Percentiles rank a stretch among this genome's conserved stretches.
Conservation (phyloP, 192 early-diverging fungal genomes). For the Coemansia sp. region DNA sequence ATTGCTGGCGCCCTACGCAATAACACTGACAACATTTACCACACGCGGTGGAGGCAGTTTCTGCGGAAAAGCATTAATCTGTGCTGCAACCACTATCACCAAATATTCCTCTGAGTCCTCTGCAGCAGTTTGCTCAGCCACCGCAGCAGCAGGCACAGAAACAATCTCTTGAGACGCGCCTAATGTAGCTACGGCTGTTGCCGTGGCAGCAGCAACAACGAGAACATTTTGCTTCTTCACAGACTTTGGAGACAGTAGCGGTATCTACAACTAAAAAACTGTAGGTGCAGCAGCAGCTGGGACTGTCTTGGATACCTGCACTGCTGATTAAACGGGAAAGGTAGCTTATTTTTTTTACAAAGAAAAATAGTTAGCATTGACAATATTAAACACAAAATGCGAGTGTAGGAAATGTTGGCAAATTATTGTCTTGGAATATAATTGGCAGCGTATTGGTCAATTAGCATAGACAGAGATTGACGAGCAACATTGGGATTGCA, state of each 20-base stretch:
- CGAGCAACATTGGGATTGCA: conserved; percentile 38
- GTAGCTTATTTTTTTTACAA: too few relatives aligned
- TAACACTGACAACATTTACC: conserved; percentile 1
- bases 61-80: conserved; percentile 12
- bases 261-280: too few relatives aligned
- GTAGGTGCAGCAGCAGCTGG: background rate
- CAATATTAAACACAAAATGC: too few relatives aligned
- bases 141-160: background rate
- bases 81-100: conserved; percentile 36
- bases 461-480: conserved; percentile 14
- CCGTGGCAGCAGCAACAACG: conserved; percentile 1
- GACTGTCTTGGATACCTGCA: background rate
- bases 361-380: too few relatives aligned
- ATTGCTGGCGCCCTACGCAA: background rate
- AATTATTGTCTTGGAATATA: background rate
- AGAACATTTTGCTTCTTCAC: too few relatives aligned
- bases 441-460: conserved; percentile 8
- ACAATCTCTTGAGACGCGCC: background rate
- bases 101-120: background rate
- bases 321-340: too few relatives aligned
- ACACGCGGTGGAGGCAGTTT: background rate
- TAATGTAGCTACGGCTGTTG: conserved; percentile 3
- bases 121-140: background rate
- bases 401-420: too few relatives aligned
- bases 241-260: too few relatives aligned